Base-by-base conservation (phyloP, 768 basidiomycete species). In the Hypsizygus marmoreus region DNA sequence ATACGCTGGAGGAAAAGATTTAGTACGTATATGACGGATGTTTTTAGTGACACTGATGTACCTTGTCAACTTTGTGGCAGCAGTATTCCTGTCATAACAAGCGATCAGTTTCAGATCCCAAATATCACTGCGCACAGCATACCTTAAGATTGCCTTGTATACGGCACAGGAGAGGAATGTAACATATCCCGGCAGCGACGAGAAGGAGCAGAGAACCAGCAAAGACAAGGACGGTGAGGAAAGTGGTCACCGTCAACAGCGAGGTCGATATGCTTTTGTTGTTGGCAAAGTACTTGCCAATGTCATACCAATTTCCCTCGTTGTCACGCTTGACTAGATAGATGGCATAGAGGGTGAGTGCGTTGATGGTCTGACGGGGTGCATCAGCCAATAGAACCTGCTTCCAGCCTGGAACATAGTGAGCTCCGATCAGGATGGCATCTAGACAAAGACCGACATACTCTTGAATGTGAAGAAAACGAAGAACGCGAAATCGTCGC, bases 401-500 rank as follows among this genome's bases (percentile, higher is more conserved):
- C 67, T 92, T 92, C 90, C 90, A 92, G 61, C 82, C 88, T 90
- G 61, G 23, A 30, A 14, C 3, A 5, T 42, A 46, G 30, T 42
- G 40, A 6, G 50, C 25, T 29, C 13, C 19, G 10, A 35, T 20
- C 12, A 20, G 13, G n/a, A 38, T 14, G 16, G 8, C 41, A 16
- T 7, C 37, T 9, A 37, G 12, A 13, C 34, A 38, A 13, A 37
- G 7, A 1, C 10, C 6, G 14, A 73, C 84, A 43, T 50, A 91
- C 95, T 95, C 77, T 99, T 99, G 80, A 99, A 98, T 1, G 88
- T 89, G 70, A 99, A 99, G 82, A 98, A 99, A 62, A 98, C 82
- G 68, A 97, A 99, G 77, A 98, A 98, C 25, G 95, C 95, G 68
- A 99, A 94, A 61, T 97, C 92, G 63, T 99, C 97, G 66, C 88